phyloP scores from a whole-genome alignment of 345 rosid species.

The Brassica napus region DNA sequence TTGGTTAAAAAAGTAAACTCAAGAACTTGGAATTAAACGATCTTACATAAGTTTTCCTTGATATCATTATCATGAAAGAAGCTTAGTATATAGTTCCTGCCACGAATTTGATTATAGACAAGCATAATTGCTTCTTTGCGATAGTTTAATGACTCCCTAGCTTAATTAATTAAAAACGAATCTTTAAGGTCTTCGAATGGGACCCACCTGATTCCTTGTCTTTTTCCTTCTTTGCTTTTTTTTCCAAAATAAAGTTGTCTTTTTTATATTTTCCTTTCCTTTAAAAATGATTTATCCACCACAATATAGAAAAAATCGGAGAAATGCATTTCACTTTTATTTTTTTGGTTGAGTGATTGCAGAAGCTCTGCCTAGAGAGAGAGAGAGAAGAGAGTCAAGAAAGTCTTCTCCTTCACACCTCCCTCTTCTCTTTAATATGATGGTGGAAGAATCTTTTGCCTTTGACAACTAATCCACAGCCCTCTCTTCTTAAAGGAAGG shows the following conservation, averaged over 20 bases:
- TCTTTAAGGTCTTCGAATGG: conserved; percentile 56
- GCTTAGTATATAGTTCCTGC: not conserved
- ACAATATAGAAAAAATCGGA: not conserved
- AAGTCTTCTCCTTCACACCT: conserved; percentile 85
- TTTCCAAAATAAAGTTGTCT: conserved; percentile 20
- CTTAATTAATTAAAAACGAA: not conserved
- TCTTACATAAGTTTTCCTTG: too few species aligned
- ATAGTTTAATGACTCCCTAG: not conserved
- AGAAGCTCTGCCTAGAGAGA: conserved; percentile 31
- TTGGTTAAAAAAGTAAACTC: not conserved
- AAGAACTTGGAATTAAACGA: too few species aligned
- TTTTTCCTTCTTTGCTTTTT: conserved; percentile 12
- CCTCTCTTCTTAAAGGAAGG: conserved; percentile 38
- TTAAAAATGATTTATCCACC: too few species aligned
- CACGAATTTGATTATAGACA: not conserved
- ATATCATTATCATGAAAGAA: too few species aligned
- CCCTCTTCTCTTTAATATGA: conserved; percentile 31
- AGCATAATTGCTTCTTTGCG: not conserved
- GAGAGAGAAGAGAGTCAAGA: conserved; percentile 29
- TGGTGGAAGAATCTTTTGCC: conserved; percentile 59
- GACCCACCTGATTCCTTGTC: conserved; percentile 45
- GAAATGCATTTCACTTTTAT: conserved; percentile 40
- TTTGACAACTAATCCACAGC: conserved; percentile 44
- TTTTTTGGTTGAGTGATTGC: conserved; percentile 53
- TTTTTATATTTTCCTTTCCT: not conserved